Base-by-base conservation (phyloP, 2,329 filamentous ascomycete genomes). In the Fusarium abutilonis region DNA sequence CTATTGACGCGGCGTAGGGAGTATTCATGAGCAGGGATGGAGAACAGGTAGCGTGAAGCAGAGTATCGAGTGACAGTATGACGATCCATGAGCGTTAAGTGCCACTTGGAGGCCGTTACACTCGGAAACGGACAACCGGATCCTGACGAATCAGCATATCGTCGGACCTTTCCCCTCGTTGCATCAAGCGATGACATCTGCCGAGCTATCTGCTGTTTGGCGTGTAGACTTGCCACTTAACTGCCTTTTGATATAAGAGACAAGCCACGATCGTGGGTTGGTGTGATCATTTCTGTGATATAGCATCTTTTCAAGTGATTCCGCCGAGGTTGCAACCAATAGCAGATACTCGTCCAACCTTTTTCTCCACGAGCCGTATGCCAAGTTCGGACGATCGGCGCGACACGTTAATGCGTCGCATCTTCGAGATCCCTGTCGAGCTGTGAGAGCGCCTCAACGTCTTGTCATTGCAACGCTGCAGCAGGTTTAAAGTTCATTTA, bases 401-500 rank as follows among this genome's bases (percentile, higher is more conserved):
- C 17, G 35, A 46, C 49, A 19, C 26, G 15, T 59, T 50, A 26
- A 64, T 63, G 62, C 61, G 26, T 31, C 38, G 21, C 39, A 26
- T 10, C n/a, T 29, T 4, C 4, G 17, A 10, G 9, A 65, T 43
- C 56, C 61, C 52, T 64, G 62, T 48, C 32, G 19, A 62, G 62
- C 61, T 65, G 61, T 50, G 36, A 40, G 9, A 2, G 19, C 35
- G 6, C 15, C 26, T 36, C 34, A 38, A 48, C 56, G 47, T 32
- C 56, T 62, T 39, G 28, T 44, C 56, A 45, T 11, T 64, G 62
- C 43, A 54, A 64, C 62, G 61, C 57, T 63, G 49, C 57, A 64
- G 36, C 62, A 49, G 62, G 62, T 63, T 64, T 64, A 26, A 44
- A 28, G 17, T 11, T 34, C 39, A 47, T 39, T 44, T 51, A 26